Evolutionary conservation across 1,139 yeast species (phyloP), one percentile per base, ranked within the genome.

Genomic region (Torulaspora pretoriensis): DNA sequence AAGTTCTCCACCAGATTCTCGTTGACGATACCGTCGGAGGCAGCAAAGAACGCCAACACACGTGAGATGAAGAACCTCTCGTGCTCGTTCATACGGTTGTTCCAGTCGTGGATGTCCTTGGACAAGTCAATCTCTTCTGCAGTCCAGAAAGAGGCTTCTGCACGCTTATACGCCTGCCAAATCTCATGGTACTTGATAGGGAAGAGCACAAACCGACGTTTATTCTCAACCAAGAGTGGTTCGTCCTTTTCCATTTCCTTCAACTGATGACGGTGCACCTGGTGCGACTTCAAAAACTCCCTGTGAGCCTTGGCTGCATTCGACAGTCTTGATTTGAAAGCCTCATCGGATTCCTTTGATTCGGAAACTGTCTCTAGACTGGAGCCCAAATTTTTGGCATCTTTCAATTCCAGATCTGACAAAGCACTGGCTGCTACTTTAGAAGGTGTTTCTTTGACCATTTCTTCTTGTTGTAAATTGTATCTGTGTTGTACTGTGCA

Each of bases 81-180:
- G 65, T 89, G 90, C 43, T 86, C 92, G 63, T 75, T 88, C 70
- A 92, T 73, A 60, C 73, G 74, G 69, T 83, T 74, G 64, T 86
- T 88, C 96, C 97, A 90, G 72, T 92, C 97, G 61, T 77, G 77
- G 52, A 77, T 66, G 68, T 92, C 99, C 74, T 92, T 92, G 52
- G 95, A 82, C 57, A 92, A 77, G 69, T 92, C 99, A 57, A 94
- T 89, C 73, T 92, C 99, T 74, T 92, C 99, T 45, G 98, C 97
- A 42, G 98, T 92, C 99, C 99, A 92, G 78, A 92, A 92, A 9
- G 97, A 88, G 19, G 98, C 97, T 74, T 92, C 98, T 35, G 97
- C 97, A 72, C 90, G 89, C 75, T 92, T 92, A 73, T 92, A 92
- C 78, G 95, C 92, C 69, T 90, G 96, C 97, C 98, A 92, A 63